Base-by-base conservation (phyloP, 257 asterid species). In the Misopates orontium region DNA sequence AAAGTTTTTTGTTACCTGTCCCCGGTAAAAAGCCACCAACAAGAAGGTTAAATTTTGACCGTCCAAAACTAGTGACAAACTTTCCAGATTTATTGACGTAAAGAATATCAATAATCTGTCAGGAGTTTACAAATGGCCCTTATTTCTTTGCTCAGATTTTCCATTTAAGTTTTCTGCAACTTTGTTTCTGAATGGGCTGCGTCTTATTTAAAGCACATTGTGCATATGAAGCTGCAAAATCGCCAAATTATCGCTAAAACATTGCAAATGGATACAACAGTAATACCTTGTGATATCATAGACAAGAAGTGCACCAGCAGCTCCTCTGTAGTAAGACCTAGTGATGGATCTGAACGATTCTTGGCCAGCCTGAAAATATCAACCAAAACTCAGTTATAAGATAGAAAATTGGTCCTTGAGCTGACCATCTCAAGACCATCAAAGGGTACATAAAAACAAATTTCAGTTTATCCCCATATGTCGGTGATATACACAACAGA, bases 281-380 rank as follows among this genome's bases (percentile, higher is more conserved):
- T 19, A 1, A 64, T 77, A 83, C 88, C 88, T 77, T 18, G 88
- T 79, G 58, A 83, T 83, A 60, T 83, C 75, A n/a, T n/a, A n/a
- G n/a, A n/a, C n/a, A n/a, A n/a, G n/a, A n/a, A n/a, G n/a, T n/a
- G n/a, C n/a, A n/a, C n/a, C n/a, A n/a, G n/a, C n/a, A n/a, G n/a
- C n/a, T n/a, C n/a, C n/a, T n/a, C n/a, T n/a, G n/a, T n/a, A n/a
- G n/a, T n/a, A n/a, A n/a, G n/a, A n/a, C n/a, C n/a, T n/a, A n/a
- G n/a, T n/a, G n/a, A n/a, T n/a, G n/a, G n/a, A n/a, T n/a, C n/a
- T n/a, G n/a, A n/a, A n/a, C n/a, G n/a, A n/a, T n/a, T n/a, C n/a
- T n/a, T 83, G 88, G 64, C 85, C 88, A 5, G 88, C 88, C 85
- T 82, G 84, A 49, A 15, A 63, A 28, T 47, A 56, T 50, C 64